A percentile compares a stretch with the other conserved stretches of the same genome.
These are phyloP conservation scores for Daldinia concentrica DNA, from an alignment of 495 filamentous ascomycete species.

Conservation along the genomic window DNA sequence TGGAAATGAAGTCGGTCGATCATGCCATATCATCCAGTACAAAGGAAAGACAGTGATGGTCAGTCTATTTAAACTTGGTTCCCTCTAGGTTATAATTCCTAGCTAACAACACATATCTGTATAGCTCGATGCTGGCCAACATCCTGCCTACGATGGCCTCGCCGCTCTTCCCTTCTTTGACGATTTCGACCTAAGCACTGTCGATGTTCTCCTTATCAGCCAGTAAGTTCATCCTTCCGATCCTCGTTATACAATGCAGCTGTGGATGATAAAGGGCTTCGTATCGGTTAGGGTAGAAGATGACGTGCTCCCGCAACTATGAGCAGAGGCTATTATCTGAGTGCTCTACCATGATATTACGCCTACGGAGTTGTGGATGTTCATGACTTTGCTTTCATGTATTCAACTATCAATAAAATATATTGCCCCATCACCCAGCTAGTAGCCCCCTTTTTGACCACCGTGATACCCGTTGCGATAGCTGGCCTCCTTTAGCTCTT, in stretches of 20 bases:
- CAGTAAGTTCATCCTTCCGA: conserved; percentile 74
- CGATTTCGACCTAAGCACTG: conserved; percentile 96
- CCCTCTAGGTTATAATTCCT: background rate
- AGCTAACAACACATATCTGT: conserved; percentile 18
- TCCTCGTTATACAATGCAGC: conserved; percentile 15
- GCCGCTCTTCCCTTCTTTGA: conserved; percentile 96
- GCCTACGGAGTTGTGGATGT: conserved; percentile 11
- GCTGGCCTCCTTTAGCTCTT: conserved; percentile 6
- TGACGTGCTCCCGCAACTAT: conserved; percentile 11
- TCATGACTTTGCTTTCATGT: conserved; percentile 36
- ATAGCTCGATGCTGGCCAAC: conserved; percentile 95
- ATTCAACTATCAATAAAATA: conserved; percentile 49
- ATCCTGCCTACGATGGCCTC: conserved; percentile 96
- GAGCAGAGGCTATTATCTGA: conserved; percentile 1
- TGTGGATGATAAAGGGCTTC: conserved; percentile 30
- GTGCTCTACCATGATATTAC: conserved; percentile 6
- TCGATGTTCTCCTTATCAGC: conserved; percentile 96
- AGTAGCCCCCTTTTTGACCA: conserved; percentile 32
- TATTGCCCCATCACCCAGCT: conserved; percentile 37
- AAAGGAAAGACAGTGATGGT: conserved; percentile 99
- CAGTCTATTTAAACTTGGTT: conserved; percentile 46
- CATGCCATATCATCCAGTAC: conserved; percentile 98
- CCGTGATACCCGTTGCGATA: conserved; percentile 30
- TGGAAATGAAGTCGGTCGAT: conserved; percentile 95
- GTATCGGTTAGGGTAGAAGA: conserved; percentile 33